A percentile compares a stretch with the other conserved stretches of the same genome.
Conservation (phyloP, 2,329 filamentous ascomycete genomes). For the Orbilia blumenaviensis region DNA sequence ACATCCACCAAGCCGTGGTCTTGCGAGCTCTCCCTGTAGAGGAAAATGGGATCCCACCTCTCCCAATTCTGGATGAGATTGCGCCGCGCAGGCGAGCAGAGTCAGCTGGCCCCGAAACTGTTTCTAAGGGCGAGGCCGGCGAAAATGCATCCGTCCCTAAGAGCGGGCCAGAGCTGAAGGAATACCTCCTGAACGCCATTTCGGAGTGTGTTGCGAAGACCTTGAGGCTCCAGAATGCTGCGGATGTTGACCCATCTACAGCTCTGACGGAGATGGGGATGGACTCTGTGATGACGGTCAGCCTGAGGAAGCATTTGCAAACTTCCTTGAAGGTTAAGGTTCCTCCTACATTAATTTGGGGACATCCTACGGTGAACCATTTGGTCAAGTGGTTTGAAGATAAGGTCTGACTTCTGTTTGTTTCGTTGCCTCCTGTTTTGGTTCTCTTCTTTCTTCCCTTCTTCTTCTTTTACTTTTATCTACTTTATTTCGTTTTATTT, state of each 20-base stretch:
- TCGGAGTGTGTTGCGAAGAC: conserved; percentile 59
- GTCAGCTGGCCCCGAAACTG: not conserved
- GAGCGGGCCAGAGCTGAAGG: conserved; percentile 58
- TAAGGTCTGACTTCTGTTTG: not conserved
- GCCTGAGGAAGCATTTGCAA: conserved; percentile 60
- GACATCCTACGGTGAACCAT: conserved; percentile 61
- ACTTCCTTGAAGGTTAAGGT: conserved; percentile 60
- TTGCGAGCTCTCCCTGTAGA: conserved; percentile 58
- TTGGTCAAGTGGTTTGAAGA: conserved; percentile 60
- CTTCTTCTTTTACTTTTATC: not conserved
- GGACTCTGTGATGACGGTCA: conserved; percentile 62
- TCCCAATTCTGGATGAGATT: conserved; percentile 59
- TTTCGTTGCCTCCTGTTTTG: not conserved
- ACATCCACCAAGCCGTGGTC: conserved; percentile 62
- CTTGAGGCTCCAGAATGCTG: conserved; percentile 58
- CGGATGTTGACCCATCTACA: conserved; percentile 60
- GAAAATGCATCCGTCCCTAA: conserved; percentile 13
- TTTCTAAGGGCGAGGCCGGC: not conserved
- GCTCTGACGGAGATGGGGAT: conserved; percentile 62
- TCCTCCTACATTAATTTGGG: conserved; percentile 62
- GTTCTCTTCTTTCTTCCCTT: not conserved
- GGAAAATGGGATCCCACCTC: conserved; percentile 59
- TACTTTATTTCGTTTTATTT: too few relatives aligned
- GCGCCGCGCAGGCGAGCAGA: conserved; percentile 52
- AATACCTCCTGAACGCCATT: conserved; percentile 59